These are phyloP conservation scores for Glarea lozoyensis DNA, from an alignment of 495 filamentous ascomycete species.

Conservation along the genomic window DNA sequence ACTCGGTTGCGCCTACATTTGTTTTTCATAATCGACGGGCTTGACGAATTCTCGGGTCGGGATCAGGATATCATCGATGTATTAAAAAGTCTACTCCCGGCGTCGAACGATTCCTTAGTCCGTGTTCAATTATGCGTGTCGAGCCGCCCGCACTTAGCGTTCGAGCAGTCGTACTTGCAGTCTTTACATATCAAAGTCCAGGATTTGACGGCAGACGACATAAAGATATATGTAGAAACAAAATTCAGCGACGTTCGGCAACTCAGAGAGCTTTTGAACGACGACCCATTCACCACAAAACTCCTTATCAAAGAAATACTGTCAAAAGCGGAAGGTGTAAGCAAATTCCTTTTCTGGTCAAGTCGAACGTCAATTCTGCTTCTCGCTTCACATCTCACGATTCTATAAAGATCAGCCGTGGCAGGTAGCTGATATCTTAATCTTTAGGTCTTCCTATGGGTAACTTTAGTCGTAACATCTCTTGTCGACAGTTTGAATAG, in stretches of 20 bases:
- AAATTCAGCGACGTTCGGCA: constrained; percentile 1
- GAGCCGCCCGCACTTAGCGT: constrained; percentile 21
- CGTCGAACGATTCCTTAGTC: constrained; percentile 21
- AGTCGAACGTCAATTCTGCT: not conserved
- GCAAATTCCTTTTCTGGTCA: not conserved
- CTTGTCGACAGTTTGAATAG: constrained; percentile 14
- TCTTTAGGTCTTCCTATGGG: constrained; percentile 32
- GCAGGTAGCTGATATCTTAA: not conserved
- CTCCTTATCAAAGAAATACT: not conserved
- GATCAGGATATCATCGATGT: constrained; percentile 17
- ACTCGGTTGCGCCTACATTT: constrained; percentile 3
- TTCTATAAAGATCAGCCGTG: no score
- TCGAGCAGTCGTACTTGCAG: constrained; percentile 18
- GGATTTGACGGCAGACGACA: constrained; percentile 3
- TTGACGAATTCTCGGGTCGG: constrained; percentile 25
- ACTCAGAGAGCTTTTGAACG: not conserved
- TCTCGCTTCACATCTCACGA: no score
- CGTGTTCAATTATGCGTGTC: constrained; percentile 14
- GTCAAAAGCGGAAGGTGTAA: not conserved
- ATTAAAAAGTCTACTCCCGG: constrained; percentile 7
- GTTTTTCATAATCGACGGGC: constrained; percentile 24
- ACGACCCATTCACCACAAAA: not conserved
- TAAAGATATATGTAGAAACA: not conserved
- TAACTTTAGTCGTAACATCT: constrained; percentile 17
- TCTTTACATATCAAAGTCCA: constrained; percentile 1